Percentiles rank a stretch among this genome's conserved stretches.
These are phyloP conservation scores for Crucibulum laeve DNA, from an alignment of 768 basidiomycete genomes.

Conservation along the genomic window DNA sequence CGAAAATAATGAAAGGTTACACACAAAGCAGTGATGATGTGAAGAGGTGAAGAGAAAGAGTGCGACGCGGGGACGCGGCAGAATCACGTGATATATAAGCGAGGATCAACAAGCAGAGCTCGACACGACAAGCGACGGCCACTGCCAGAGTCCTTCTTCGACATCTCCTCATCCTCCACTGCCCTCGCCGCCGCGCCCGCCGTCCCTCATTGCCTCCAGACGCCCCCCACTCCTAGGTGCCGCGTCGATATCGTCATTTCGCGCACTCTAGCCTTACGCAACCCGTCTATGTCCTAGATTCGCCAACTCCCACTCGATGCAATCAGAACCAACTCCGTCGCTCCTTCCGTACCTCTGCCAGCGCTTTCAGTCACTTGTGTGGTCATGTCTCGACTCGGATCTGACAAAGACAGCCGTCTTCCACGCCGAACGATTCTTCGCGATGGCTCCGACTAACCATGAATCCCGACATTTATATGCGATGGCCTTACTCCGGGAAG, in stretches of 20 bases:
- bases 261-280: background rate
- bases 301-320: constrained; percentile 37
- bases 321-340: constrained; percentile 45
- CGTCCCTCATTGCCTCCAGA: background rate
- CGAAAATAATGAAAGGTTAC: too few relatives aligned
- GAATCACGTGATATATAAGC: too few relatives aligned
- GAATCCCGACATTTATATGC: constrained; percentile 86
- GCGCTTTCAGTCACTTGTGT: constrained; percentile 70
- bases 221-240: constrained; percentile 1
- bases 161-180: too few relatives aligned
- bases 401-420: constrained; percentile 80
- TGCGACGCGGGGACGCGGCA: too few relatives aligned
- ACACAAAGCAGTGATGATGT: too few relatives aligned
- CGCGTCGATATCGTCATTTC: constrained; percentile 8
- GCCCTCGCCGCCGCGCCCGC: background rate
- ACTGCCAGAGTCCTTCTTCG: too few relatives aligned
- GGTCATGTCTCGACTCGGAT: constrained; percentile 82
- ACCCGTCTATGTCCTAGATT: constrained; percentile 25
- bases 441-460: constrained; percentile 67
- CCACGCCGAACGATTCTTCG: constrained; percentile 82
- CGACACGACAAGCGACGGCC: too few relatives aligned
- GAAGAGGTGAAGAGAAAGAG: too few relatives aligned
- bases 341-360: constrained; percentile 56
- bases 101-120: too few relatives aligned
- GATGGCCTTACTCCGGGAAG: constrained; percentile 63